A percentile compares a stretch with the other conserved stretches of the same genome.
Evolutionary conservation across 148 eudicot species (phyloP).

Genomic region (Nepenthes mirabilis): DNA sequence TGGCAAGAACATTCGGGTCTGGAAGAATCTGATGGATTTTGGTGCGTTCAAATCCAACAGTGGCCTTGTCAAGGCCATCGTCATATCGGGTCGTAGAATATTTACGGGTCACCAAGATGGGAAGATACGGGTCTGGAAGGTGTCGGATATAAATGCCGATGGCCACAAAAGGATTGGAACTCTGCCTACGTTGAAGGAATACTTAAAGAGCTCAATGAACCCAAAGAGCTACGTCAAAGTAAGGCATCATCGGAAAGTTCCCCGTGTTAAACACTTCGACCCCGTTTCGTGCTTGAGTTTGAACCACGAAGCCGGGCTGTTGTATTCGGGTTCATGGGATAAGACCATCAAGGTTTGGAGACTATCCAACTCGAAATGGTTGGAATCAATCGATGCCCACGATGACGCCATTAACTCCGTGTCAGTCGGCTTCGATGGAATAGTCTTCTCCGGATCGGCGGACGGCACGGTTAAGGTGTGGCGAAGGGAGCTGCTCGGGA

Average conservation of each 20-base stretch:
- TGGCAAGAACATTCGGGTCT: constrained; percentile 28
- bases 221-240: constrained; percentile 53
- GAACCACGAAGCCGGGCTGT: constrained; percentile 33
- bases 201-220: constrained; percentile 36
- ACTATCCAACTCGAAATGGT: constrained; percentile 51
- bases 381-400: constrained; percentile 63
- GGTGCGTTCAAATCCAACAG: constrained; percentile 69
- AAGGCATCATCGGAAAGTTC: constrained; percentile 37
- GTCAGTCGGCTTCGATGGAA: constrained; percentile 31
- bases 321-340: constrained; percentile 94
- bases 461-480: constrained; percentile 80
- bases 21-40: constrained; percentile 49
- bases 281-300: constrained; percentile 64
- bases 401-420: constrained; percentile 70
- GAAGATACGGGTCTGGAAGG: constrained; percentile 62
- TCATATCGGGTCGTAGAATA: constrained; percentile 26
- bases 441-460: constrained; percentile 71
- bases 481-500: constrained; percentile 44
- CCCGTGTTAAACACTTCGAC: constrained; percentile 49
- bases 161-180: constrained; percentile 47
- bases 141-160: background rate
- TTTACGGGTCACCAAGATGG: constrained; percentile 95
- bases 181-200: constrained; percentile 52
- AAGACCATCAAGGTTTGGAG: constrained; percentile 76
- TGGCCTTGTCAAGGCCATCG: constrained; percentile 73